Base-by-base conservation (phyloP, 805 yeast genomes). In the Maudiozyma turicensis region DNA sequence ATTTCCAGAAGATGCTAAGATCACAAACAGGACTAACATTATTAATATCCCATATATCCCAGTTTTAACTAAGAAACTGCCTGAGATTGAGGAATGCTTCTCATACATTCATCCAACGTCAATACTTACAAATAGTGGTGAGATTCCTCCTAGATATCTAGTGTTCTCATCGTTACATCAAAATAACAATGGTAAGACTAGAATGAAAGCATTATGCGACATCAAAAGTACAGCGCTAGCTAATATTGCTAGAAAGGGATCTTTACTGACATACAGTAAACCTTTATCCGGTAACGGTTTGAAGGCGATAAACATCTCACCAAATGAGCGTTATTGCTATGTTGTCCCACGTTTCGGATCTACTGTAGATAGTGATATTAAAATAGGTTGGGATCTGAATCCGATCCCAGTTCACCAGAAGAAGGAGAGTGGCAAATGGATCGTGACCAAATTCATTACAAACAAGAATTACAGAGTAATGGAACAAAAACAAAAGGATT, bases 341-440 rank as follows among this genome's bases (percentile, higher is more conserved):
- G 96, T 90, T 13, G 82, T 88, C 46, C 97, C 98, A 1, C 70
- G 96, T 49, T 80, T 86, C 61, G 97, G 97, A 4, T 90, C 95
- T 9, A 75, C 81, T 6, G 72, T 83, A 41, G 95, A 95, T 9
- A 75, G 81, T 40, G 96, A 96, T 20, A 34, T 65, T 29, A 86
- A 87, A 26, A 73, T 84, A 30, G 96, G 96, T 8, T 91, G 96
- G 95, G 96, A 91, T 58, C 67, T 91, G 46, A 95, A 93, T 7
- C 85, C 82, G 3, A 71, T 83, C 30, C 83, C 87, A 62, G 93
- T 89, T 2, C 71, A 71, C 1, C 96, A 91, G 63, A 73, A 71
- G 51, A 86, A 83, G 60, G 64, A 71, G 6, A 67, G 74, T 35
- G 93, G 95, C 0, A 71, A 70, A 31, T 91, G 97, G 97, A 50